Base-by-base conservation (phyloP, 306 rosid genomes). In the Pueraria montana region DNA sequence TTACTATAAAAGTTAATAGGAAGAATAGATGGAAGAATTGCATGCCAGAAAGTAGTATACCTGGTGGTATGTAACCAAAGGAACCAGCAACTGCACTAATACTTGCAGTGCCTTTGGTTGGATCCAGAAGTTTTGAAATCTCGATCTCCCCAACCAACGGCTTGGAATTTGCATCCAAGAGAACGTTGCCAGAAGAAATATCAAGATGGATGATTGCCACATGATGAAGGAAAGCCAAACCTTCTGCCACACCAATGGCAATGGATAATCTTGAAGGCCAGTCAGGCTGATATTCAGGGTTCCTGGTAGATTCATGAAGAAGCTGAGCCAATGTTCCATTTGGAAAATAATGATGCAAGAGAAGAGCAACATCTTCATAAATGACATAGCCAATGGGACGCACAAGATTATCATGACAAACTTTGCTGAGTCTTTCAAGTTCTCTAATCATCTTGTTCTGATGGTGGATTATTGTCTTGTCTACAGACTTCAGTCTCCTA, bases 1-100 rank as follows among this genome's bases (percentile, higher is more conserved):
- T 12, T 62, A 62, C 21, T 14, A 1, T 8, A 69, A n/a, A 72
- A 72, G 14, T 30, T n/a, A 36, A 45, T 36, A 76, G 53, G 78
- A 65, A 74, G 69, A 38, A 42, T 83, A 38, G 7, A 77, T 62
- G 30, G 36, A 73, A 38, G 55, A 67, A 10, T 48, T 80, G 64
- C 45, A 55, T 59, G 84, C 16, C 10, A 52, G 64, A 77, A 82
- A 32, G 63, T 72, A 48, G 36, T 20, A 65, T 90, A 92, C 99
- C 99, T 86, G 99, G 99, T 38, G 99, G 97, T 90, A 96, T 96
- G 78, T 96, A 96, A 78, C 98, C 99, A 77, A 96, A 96, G 45
- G 99, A 96, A 82, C 99, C 99, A 21, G 99, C 99, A 81, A 96
- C 98, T 34, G 98, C 98, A 80, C 99, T 96, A 20, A 96, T 96